Evolutionary conservation across 2,329 filamentous ascomycete genomes (phyloP).

Genomic region (Penicillium sclerotigenum): DNA sequence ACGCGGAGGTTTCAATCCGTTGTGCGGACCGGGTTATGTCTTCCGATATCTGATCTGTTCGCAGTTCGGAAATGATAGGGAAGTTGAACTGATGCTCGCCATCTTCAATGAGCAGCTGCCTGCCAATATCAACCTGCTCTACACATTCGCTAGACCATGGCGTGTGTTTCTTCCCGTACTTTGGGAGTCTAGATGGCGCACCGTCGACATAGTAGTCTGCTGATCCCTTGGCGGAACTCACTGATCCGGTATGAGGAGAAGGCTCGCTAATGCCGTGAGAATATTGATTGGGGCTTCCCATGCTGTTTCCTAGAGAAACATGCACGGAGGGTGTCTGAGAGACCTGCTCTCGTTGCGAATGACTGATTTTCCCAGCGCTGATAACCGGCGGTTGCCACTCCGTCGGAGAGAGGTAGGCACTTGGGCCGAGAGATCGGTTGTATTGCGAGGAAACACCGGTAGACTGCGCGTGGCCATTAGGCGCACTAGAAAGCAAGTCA

Average conservation of each 20-base stretch:
- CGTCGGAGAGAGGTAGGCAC: constrained; percentile 18
- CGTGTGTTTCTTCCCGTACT: constrained; percentile 23
- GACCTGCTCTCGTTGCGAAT: constrained; percentile 16
- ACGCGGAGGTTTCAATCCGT: constrained; percentile 25
- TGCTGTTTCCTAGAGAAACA: constrained; percentile 17
- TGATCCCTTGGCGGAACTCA: constrained; percentile 22
- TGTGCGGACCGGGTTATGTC: constrained; percentile 5
- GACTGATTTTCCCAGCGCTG: constrained; percentile 11
- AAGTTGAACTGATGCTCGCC: constrained; percentile 24
- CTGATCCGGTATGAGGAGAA: constrained; percentile 22
- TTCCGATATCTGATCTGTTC: constrained; percentile 17
- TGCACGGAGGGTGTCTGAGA: constrained; percentile 21
- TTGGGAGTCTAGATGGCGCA: constrained; percentile 25
- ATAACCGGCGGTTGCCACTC: constrained; percentile 31
- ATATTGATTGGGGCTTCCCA: constrained; percentile 21
- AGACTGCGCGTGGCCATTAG: constrained; percentile 13
- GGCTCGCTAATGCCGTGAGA: constrained; percentile 21
- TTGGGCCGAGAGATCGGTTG: constrained; percentile 16
- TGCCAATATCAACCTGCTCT: constrained; percentile 9
- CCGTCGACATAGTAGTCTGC: constrained; percentile 31
- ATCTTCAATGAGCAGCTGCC: constrained; percentile 11
- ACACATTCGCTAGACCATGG: constrained; percentile 15
- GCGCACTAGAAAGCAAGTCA: constrained; percentile 25
- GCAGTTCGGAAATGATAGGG: constrained; percentile 18
- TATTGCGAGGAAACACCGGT: constrained; percentile 16